These are phyloP conservation scores for Lipomyces orientalis DNA, from an alignment of 805 yeast genomes.

Conservation along the genomic window DNA sequence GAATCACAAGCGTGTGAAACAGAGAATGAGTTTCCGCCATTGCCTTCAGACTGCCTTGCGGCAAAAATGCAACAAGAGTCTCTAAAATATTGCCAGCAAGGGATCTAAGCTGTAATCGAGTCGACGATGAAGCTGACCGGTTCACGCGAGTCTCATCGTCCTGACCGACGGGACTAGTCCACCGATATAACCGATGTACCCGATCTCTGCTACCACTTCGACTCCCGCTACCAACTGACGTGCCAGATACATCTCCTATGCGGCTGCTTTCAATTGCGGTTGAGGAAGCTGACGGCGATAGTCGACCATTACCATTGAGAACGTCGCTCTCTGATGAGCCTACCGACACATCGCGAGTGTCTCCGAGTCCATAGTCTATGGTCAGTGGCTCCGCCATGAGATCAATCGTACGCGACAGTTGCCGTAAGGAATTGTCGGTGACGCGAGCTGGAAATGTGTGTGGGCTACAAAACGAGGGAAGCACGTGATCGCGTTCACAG, in stretches of 20 bases:
- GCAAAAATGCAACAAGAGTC: neutral
- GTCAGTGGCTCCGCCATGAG: neutral
- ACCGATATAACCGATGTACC: neutral
- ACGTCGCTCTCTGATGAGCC: neutral
- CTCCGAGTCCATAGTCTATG: neutral
- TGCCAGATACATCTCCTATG: neutral
- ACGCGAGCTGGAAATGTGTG: too few species aligned
- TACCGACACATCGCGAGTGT: neutral
- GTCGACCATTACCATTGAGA: neutral
- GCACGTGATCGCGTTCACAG: too few species aligned
- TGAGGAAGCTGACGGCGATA: neutral
- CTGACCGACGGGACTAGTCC: neutral
- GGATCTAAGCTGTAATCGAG: neutral
- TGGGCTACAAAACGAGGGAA: too few species aligned
- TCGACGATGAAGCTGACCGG: neutral
- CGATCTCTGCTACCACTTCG: neutral
- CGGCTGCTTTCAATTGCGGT: neutral
- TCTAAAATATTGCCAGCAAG: constrained; percentile 2
- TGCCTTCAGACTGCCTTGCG: neutral
- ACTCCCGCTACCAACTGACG: neutral
- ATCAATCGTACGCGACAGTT: neutral
- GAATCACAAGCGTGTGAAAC: constrained; percentile 1
- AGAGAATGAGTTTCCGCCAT: constrained; percentile 6
- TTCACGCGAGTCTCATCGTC: neutral
- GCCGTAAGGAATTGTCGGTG: neutral